phyloP scores from a whole-genome alignment of 257 asterid genomes.

The Ilex aquifolium region DNA sequence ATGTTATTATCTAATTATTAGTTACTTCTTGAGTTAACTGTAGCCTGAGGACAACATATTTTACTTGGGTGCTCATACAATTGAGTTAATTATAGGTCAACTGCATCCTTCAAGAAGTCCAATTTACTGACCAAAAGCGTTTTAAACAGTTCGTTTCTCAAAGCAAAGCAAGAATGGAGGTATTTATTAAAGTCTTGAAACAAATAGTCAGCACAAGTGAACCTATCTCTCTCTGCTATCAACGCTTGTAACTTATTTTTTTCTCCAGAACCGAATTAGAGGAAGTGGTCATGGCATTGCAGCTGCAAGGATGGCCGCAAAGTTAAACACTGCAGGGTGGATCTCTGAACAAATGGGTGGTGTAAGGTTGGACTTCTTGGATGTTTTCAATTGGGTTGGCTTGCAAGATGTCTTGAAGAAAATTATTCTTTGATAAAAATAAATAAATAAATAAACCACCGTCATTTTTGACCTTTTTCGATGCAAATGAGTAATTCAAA shows the following conservation, averaged over 20 bases:
- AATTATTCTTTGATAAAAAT: too few species aligned
- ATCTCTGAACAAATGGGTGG: slow-evolving; percentile 98
- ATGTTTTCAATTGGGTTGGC: not conserved
- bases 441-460: too few species aligned
- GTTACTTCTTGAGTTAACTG: too few species aligned
- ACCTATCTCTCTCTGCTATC: not conserved
- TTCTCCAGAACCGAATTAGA: slow-evolving; percentile 78
- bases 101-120: slow-evolving; percentile 86
- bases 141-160: slow-evolving; percentile 97
- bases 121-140: slow-evolving; percentile 87
- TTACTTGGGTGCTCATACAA: not conserved
- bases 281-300: slow-evolving; percentile 99
- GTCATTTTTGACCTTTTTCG: too few species aligned
- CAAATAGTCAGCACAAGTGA: slow-evolving; percentile 10
- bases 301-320: slow-evolving; percentile 96
- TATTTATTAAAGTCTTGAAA: slow-evolving; percentile 17
- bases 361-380: slow-evolving; percentile 51
- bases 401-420: not conserved
- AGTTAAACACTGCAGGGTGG: slow-evolving; percentile 96
- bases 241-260: slow-evolving; percentile 13
- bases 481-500: too few species aligned
- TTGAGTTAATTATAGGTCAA: slow-evolving; percentile 52
- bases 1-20: too few species aligned
- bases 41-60: not conserved
- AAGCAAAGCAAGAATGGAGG: slow-evolving; percentile 99